Evolutionary conservation across 176 grass and related monocot genomes (phyloP).

Genomic region (Ananas comosus): DNA sequence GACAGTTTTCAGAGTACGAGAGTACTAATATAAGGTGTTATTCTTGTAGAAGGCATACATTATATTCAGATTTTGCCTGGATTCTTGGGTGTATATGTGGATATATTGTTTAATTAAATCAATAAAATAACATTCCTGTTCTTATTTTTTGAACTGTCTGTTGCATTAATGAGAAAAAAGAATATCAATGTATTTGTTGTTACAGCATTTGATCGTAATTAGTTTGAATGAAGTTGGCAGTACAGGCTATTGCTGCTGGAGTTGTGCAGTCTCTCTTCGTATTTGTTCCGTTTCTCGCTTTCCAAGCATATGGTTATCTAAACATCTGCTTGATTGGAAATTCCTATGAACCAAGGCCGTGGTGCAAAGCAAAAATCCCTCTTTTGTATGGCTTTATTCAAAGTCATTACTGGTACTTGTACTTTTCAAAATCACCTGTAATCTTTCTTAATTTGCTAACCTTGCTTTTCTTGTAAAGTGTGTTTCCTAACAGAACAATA

Average conservation of each 20-base stretch:
- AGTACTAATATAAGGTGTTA: too few species aligned
- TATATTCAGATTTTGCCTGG: too few species aligned
- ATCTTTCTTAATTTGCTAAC: neutral
- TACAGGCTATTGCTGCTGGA: constrained; percentile 35
- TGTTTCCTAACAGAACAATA: neutral
- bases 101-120: too few species aligned
- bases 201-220: constrained; percentile 20
- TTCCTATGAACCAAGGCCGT: constrained; percentile 46
- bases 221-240: constrained; percentile 44
- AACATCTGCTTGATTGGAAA: constrained; percentile 55
- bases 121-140: neutral
- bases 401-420: constrained; percentile 81
- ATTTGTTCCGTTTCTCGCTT: constrained; percentile 70
- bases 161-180: neutral
- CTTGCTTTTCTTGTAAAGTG: neutral
- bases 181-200: neutral
- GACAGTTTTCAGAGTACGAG: too few species aligned
- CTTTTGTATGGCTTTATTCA: constrained; percentile 86
- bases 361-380: constrained; percentile 73
- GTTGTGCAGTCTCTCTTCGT: constrained; percentile 46
- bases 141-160: too few species aligned
- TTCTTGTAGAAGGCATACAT: too few species aligned
- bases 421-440: neutral
- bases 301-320: constrained; percentile 86
- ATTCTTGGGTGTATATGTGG: too few species aligned